Conservation (phyloP, 2,329 filamentous ascomycete genomes). For the Teratosphaeriaceae sp. region DNA sequence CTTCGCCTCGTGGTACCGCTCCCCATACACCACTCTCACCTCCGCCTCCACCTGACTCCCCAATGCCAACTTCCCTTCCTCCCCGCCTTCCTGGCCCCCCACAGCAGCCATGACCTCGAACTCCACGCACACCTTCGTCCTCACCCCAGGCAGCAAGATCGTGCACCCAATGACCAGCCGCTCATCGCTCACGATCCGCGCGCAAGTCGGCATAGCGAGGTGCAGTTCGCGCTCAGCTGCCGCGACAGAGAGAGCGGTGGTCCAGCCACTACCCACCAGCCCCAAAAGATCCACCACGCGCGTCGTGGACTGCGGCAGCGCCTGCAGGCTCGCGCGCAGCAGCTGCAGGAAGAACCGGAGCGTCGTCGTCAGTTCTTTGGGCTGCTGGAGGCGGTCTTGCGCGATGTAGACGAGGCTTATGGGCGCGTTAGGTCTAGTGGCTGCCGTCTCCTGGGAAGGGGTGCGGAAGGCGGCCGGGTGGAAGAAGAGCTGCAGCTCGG, state of each 20-base stretch:
- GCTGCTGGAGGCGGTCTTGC: constrained; percentile 44
- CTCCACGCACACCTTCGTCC: constrained; percentile 61
- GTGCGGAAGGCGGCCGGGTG: constrained; percentile 54
- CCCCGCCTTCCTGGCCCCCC: constrained; percentile 18
- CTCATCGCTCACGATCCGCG: constrained; percentile 58
- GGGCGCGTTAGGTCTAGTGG: constrained; percentile 37
- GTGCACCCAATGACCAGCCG: constrained; percentile 55
- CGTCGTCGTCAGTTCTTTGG: constrained; percentile 52
- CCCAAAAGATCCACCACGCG: constrained; percentile 52
- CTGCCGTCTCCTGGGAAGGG: not conserved
- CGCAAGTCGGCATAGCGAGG: constrained; percentile 57
- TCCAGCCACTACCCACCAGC: constrained; percentile 59
- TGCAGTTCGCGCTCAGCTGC: constrained; percentile 57
- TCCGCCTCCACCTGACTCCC: constrained; percentile 33
- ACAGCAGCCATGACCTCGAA: constrained; percentile 49
- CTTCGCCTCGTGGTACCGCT: constrained; percentile 68
- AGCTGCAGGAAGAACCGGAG: constrained; percentile 70
- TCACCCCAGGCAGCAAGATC: constrained; percentile 56
- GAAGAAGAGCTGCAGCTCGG: constrained; percentile 67
- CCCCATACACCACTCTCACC: constrained; percentile 66
- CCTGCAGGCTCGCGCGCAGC: constrained; percentile 61
- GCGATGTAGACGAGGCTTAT: constrained; percentile 68
- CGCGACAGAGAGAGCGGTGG: constrained; percentile 53
- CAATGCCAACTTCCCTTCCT: constrained; percentile 49
- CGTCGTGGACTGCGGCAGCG: constrained; percentile 52